Percentiles rank a stretch among this genome's conserved stretches.
Evolutionary conservation across 306 rosid genomes (phyloP).

Genomic region (Acacia confusa): DNA sequence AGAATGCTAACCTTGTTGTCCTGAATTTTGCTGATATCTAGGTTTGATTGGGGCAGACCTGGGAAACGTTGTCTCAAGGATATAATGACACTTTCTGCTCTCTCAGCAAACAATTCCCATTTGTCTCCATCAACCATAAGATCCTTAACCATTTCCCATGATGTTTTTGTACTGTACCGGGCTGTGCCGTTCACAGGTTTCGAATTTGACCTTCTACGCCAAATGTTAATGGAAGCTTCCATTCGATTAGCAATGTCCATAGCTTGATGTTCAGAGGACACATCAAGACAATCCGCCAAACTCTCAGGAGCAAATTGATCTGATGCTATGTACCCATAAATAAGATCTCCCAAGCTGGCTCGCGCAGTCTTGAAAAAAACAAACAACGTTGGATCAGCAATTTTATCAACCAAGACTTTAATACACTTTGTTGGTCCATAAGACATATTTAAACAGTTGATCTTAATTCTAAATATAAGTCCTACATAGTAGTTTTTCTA

Average conservation of each 20-base stretch:
- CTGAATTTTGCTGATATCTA: conserved; percentile 95
- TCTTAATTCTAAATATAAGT: no score
- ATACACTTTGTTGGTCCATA: no score
- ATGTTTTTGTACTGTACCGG: conserved; percentile 65
- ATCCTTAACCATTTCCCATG: conserved; percentile 99
- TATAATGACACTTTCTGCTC: conserved; percentile 83
- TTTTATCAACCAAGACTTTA: neutral
- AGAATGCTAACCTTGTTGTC: conserved; percentile 68
- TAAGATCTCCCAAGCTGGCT: conserved; percentile 80
- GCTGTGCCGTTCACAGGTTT: conserved; percentile 46
- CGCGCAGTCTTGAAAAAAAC: conserved; percentile 82
- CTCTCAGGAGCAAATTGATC: conserved; percentile 90
- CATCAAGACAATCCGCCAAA: conserved; percentile 81
- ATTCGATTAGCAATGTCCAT: conserved; percentile 81
- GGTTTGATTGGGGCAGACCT: conserved; percentile 85
- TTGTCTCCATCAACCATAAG: conserved; percentile 86
- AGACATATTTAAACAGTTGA: no score
- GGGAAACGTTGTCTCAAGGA: conserved; percentile 90
- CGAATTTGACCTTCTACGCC: conserved; percentile 63
- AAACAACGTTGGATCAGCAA: conserved; percentile 28
- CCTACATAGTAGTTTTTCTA: no score
- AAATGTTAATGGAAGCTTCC: conserved; percentile 75
- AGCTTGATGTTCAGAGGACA: conserved; percentile 96
- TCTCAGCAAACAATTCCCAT: conserved; percentile 80
- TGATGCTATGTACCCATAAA: conserved; percentile 81